phyloP scores from a whole-genome alignment of 257 asterid genomes.

The Ajuga chamaepitys region DNA sequence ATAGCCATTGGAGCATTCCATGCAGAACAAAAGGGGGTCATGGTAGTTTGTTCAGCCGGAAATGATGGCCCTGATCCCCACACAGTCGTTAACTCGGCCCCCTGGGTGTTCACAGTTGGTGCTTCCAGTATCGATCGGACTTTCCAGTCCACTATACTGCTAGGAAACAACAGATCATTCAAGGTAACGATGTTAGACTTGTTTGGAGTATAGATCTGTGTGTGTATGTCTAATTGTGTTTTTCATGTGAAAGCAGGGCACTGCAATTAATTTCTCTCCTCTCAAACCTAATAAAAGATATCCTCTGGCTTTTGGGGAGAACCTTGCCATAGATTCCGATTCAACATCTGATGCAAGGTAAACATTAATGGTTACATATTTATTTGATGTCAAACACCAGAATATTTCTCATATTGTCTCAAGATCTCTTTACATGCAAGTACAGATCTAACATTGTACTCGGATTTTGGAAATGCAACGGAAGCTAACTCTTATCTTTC shows the following conservation, averaged over 20 bases:
- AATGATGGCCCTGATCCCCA: conserved; percentile 47
- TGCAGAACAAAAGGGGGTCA: conserved; percentile 46
- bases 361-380: too few relatives aligned
- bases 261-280: conserved; percentile 47
- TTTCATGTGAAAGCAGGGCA: conserved; percentile 29
- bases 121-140: conserved; percentile 51
- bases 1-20: conserved; percentile 69
- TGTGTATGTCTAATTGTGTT: neutral
- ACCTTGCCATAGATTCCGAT: conserved; percentile 28
- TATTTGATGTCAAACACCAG: too few relatives aligned
- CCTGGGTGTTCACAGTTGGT: conserved; percentile 62
- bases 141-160: conserved; percentile 34
- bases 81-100: conserved; percentile 53
- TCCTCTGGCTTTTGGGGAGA: conserved; percentile 44
- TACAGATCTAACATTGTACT: too few relatives aligned
- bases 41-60: conserved; percentile 55
- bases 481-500: too few relatives aligned
- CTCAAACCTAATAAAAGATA: conserved; percentile 21
- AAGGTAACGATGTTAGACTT: conserved; percentile 36
- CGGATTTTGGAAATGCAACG: too few relatives aligned
- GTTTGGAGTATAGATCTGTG: too few relatives aligned
- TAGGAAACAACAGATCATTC: conserved; percentile 39
- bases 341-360: conserved; percentile 47
- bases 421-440: too few relatives aligned
- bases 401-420: too few relatives aligned